phyloP scores from a whole-genome alignment of 2,329 filamentous ascomycete species.

The Fusarium compactum region DNA sequence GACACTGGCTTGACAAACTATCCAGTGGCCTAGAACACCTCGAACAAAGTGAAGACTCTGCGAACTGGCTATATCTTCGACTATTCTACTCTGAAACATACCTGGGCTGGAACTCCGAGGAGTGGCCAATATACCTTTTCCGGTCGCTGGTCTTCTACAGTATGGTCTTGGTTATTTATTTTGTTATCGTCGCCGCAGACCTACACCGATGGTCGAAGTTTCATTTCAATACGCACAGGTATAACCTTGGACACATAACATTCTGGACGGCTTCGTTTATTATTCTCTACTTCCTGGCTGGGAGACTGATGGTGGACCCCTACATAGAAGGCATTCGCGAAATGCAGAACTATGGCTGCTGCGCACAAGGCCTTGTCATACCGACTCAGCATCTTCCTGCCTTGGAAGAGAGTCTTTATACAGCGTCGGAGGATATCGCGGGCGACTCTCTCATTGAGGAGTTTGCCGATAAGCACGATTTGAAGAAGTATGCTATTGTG shows the following conservation, averaged over 20 bases:
- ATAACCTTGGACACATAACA: conserved; percentile 28
- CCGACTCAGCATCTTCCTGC: conserved; percentile 43
- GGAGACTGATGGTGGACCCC: conserved; percentile 45
- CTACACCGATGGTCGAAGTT: conserved; percentile 8
- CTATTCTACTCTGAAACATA: conserved; percentile 53
- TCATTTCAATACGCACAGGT: neutral
- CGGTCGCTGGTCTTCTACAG: conserved; percentile 17
- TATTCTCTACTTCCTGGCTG: conserved; percentile 47
- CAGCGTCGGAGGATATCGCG: conserved; percentile 39
- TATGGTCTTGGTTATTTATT: conserved; percentile 30
- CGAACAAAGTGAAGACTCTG: conserved; percentile 35
- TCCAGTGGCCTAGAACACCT: conserved; percentile 24
- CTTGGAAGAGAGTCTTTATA: conserved; percentile 34
- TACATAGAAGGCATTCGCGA: conserved; percentile 45
- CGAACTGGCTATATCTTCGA: conserved; percentile 50
- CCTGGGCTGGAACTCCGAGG: conserved; percentile 53
- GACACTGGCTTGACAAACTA: conserved; percentile 48
- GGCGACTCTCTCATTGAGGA: conserved; percentile 51
- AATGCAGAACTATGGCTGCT: conserved; percentile 53
- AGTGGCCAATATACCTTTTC: conserved; percentile 46
- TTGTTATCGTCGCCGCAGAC: conserved; percentile 10
- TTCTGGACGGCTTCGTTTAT: conserved; percentile 46
- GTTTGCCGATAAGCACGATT: conserved; percentile 40
- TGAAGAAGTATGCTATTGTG: conserved; percentile 51
- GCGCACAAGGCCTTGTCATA: conserved; percentile 52